phyloP scores from a whole-genome alignment of 441 rosid species.

The Populus tomentosa region DNA sequence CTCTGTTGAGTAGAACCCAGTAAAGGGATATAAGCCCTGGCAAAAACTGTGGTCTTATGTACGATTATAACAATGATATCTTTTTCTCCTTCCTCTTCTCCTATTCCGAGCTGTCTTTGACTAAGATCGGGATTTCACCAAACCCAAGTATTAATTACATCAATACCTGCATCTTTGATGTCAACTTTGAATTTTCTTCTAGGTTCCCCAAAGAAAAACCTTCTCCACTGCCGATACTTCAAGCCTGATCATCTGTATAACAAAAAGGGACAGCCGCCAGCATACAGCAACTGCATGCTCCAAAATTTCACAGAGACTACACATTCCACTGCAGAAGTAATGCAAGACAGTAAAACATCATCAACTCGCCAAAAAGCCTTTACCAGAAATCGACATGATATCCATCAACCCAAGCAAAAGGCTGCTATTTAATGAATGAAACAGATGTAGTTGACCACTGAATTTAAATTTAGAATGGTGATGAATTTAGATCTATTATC shows the following conservation, averaged over 20 bases:
- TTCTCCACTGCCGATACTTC: constrained; percentile 31
- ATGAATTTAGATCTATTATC: neutral
- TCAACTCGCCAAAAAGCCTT: neutral
- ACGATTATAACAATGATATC: constrained; percentile 1
- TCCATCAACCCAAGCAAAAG: neutral
- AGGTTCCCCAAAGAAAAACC: constrained; percentile 18
- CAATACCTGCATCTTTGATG: constrained; percentile 29
- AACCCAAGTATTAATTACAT: constrained; percentile 36
- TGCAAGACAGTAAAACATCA: neutral
- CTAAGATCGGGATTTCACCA: constrained; percentile 27
- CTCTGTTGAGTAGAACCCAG: constrained; percentile 17
- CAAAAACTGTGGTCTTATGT: constrained; percentile 29
- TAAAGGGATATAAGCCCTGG: constrained; percentile 9
- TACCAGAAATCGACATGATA: neutral
- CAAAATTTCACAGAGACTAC: constrained; percentile 29
- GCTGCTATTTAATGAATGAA: neutral
- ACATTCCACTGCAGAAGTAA: constrained; percentile 37
- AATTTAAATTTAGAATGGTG: neutral
- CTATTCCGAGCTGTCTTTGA: constrained; percentile 26
- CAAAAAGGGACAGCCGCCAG: constrained; percentile 34
- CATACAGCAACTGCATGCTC: constrained; percentile 34
- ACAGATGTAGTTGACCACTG: neutral
- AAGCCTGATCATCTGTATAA: constrained; percentile 26
- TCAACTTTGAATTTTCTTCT: constrained; percentile 21
- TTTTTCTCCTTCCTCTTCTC: constrained; percentile 13